These are phyloP conservation scores for Hevea brasiliensis DNA, from an alignment of 345 rosid species.

Conservation along the genomic window DNA sequence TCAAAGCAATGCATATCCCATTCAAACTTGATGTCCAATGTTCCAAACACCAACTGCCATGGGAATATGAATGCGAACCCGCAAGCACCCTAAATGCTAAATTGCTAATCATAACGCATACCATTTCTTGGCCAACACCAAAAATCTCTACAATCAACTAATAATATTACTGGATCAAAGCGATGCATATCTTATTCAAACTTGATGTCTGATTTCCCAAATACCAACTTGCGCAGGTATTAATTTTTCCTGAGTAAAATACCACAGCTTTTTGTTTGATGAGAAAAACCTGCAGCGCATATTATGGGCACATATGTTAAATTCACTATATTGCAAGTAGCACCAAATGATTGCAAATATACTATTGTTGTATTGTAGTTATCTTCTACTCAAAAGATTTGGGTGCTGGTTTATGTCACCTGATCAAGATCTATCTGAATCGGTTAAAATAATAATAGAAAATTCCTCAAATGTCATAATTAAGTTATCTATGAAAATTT, in stretches of 20 bases:
- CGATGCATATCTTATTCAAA: background rate
- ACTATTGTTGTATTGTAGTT: background rate
- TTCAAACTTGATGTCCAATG: background rate
- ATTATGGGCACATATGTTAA: slow-evolving; percentile 1
- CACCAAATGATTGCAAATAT: background rate
- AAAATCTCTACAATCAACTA: background rate
- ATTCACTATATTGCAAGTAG: background rate
- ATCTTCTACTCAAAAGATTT: background rate
- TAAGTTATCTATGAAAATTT: background rate
- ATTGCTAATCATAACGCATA: background rate
- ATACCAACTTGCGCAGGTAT: background rate
- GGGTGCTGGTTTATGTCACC: background rate
- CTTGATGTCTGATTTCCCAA: background rate
- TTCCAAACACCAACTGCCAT: no score
- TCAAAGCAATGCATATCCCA: slow-evolving; percentile 4
- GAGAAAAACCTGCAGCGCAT: background rate
- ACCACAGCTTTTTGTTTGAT: background rate
- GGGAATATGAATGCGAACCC: background rate
- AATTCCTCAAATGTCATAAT: background rate
- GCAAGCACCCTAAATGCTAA: background rate
- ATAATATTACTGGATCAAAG: slow-evolving; percentile 8
- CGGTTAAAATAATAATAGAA: background rate
- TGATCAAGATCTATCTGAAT: background rate
- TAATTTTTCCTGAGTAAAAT: background rate
- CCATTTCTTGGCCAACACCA: background rate